These are phyloP conservation scores for Trifolium dubium DNA, from an alignment of 306 rosid genomes.

Conservation along the genomic window DNA sequence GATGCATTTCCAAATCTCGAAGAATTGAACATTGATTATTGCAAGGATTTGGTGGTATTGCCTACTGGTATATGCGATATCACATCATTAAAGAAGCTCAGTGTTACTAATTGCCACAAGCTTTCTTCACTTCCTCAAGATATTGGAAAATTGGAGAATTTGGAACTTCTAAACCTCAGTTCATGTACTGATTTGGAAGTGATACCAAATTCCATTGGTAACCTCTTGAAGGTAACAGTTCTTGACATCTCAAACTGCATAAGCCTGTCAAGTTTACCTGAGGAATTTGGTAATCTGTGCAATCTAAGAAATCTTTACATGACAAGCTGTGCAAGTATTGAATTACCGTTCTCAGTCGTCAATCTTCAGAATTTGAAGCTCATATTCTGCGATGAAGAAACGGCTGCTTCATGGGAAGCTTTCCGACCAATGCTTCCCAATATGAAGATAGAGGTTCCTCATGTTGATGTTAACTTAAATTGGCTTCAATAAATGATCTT, in stretches of 20 bases:
- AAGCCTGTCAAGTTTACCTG: constrained; percentile 54
- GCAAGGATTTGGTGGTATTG: constrained; percentile 53
- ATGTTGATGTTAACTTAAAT: constrained; percentile 55
- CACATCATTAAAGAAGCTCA: constrained; percentile 46
- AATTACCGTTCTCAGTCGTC: constrained; percentile 50
- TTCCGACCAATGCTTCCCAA: constrained; percentile 39
- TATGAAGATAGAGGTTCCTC: constrained; percentile 43
- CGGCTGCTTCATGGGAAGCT: constrained; percentile 50
- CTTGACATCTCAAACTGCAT: constrained; percentile 69
- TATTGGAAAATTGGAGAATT: constrained; percentile 49
- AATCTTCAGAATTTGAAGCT: constrained; percentile 50
- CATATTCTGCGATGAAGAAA: constrained; percentile 74
- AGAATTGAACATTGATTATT: constrained; percentile 61
- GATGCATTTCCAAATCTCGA: constrained; percentile 52
- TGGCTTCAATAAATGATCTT: constrained; percentile 55
- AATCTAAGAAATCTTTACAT: constrained; percentile 51
- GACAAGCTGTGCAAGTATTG: constrained; percentile 51
- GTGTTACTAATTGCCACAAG: constrained; percentile 64
- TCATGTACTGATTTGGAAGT: constrained; percentile 58
- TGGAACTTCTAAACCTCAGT: constrained; percentile 61
- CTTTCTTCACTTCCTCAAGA: constrained; percentile 52
- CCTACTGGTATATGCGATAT: constrained; percentile 53
- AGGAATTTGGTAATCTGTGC: constrained; percentile 49
- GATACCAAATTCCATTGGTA: constrained; percentile 50
- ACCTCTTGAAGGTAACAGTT: constrained; percentile 38